Conservation (phyloP, 2,329 filamentous ascomycete species). For the Erysiphe neolycopersici region DNA sequence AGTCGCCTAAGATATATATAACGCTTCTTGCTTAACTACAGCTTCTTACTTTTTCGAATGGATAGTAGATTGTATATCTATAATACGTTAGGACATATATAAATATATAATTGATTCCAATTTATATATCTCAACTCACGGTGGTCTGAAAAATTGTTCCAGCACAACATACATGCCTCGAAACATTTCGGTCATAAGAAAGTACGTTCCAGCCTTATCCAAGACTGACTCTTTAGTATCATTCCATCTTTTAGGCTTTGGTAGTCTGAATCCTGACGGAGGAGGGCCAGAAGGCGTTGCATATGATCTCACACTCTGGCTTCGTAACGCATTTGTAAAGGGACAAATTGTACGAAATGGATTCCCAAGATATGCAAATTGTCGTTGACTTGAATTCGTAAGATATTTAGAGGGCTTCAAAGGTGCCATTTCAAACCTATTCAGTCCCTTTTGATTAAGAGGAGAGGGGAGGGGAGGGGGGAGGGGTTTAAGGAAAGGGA, state of each 20-base stretch:
- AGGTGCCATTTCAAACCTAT: too few species aligned
- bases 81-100: constrained; percentile 7
- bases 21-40: too few species aligned
- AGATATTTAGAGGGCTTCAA: too few species aligned
- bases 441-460: too few species aligned
- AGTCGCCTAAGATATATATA: too few species aligned
- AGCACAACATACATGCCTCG: constrained; percentile 94
- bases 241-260: constrained; percentile 50
- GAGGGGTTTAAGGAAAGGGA: too few species aligned
- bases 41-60: constrained; percentile 63
- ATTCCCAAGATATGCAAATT: too few species aligned
- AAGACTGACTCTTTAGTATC: constrained; percentile 50
- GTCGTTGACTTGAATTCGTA: too few species aligned
- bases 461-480: too few species aligned
- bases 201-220: constrained; percentile 76
- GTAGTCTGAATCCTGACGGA: constrained; percentile 55
- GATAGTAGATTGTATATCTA: constrained; percentile 96
- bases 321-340: neutral
- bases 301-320: neutral
- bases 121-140: constrained; percentile 34
- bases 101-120: constrained; percentile 5
- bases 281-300: constrained; percentile 55
- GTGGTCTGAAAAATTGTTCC: constrained; percentile 95
- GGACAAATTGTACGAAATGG: neutral
- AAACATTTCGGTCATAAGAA: constrained; percentile 84